Conservation (phyloP, 306 rosid species). For the Quercus suber region DNA sequence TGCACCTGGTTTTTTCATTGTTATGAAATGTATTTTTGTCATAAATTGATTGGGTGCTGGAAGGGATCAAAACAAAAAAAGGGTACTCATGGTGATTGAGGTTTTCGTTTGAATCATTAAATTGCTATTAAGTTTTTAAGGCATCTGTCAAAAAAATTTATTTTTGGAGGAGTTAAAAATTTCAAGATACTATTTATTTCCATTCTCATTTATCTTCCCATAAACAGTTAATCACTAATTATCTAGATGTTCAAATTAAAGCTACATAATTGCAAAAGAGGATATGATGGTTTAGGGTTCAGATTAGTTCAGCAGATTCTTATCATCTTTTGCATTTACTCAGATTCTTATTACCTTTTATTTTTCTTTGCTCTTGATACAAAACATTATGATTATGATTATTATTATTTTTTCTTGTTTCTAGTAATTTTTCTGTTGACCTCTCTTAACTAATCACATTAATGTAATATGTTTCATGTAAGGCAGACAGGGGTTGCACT, state of each 20-base stretch:
- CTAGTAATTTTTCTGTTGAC: neutral
- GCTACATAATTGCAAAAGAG: neutral
- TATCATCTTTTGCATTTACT: conserved; percentile 9
- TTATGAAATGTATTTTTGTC: neutral
- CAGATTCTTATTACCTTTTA: neutral
- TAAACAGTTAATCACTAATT: neutral
- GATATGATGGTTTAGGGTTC: conserved; percentile 7
- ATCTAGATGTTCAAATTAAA: neutral
- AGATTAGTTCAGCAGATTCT: conserved; percentile 3
- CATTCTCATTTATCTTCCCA: no score
- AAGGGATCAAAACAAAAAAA: neutral
- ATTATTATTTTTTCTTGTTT: neutral
- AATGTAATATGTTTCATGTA: conserved; percentile 28
- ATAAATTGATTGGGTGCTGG: neutral
- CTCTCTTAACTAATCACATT: neutral
- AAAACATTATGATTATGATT: neutral
- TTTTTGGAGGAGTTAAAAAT: no score
- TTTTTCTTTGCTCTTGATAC: neutral
- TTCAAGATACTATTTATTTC: no score
- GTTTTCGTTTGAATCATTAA: neutral
- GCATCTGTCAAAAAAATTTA: neutral
- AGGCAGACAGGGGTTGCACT: conserved; percentile 92
- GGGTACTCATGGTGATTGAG: neutral
- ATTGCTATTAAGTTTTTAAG: neutral
- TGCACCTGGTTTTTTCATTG: neutral